Evolutionary conservation across 1,284 basidiomycete genomes (phyloP).

Genomic region (Omphalotus olearius): DNA sequence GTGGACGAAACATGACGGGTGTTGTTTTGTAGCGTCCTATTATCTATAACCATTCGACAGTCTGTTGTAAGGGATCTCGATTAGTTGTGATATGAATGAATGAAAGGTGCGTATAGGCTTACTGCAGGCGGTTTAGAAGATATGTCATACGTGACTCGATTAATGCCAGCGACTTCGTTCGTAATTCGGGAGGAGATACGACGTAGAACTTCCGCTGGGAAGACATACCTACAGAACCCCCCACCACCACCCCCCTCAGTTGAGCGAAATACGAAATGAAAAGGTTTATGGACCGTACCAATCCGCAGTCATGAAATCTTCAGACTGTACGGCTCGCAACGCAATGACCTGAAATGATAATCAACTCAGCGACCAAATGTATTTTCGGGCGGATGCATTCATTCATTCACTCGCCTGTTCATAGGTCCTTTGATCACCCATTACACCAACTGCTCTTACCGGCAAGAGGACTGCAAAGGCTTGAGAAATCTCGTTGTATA

Average conservation of each 20-base stretch:
- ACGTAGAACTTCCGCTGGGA: slow-evolving; percentile 89
- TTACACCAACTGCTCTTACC: slow-evolving; percentile 95
- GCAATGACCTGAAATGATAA: slow-evolving; percentile 82
- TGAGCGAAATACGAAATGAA: neutral
- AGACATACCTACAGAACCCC: slow-evolving; percentile 80
- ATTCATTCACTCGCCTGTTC: slow-evolving; percentile 67
- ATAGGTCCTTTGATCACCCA: slow-evolving; percentile 96
- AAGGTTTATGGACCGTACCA: slow-evolving; percentile 57
- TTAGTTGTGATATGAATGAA: neutral
- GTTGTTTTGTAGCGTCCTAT: neutral
- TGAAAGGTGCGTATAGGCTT: slow-evolving; percentile 25
- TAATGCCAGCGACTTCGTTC: slow-evolving; percentile 94
- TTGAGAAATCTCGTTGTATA: slow-evolving; percentile 95
- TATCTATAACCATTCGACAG: slow-evolving; percentile 16
- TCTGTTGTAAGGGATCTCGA: slow-evolving; percentile 4
- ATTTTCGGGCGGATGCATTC: no score
- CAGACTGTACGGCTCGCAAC: slow-evolving; percentile 86
- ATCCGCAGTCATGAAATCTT: slow-evolving; percentile 98
- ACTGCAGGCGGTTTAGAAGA: slow-evolving; percentile 96
- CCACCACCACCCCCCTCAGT: no score
- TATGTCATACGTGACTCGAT: slow-evolving; percentile 94
- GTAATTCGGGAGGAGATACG: slow-evolving; percentile 97
- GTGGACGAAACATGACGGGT: neutral
- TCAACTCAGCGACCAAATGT: neutral
- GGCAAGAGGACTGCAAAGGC: slow-evolving; percentile 98